Base-by-base conservation (phyloP, 805 yeast genomes). In the Brettanomyces sp. region DNA sequence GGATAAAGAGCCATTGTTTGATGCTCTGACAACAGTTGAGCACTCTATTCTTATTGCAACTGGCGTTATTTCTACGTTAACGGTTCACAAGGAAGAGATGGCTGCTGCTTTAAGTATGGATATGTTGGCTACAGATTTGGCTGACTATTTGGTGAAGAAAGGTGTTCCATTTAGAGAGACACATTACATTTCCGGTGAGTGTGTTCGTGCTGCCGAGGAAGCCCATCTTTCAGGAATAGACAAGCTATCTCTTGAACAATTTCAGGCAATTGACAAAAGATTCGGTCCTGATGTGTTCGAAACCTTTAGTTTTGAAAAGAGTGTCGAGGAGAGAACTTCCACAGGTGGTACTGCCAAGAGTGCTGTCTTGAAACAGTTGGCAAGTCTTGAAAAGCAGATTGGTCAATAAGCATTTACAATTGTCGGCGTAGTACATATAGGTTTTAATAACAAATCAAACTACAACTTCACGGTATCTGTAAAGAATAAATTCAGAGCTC, bases 81-180 rank as follows among this genome's bases (percentile, higher is more conserved):
- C 64, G 38, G 85, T 90, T 54, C 74, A 85, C 56, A 73, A 76
- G 52, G 83, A 77, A 45, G 80, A 74, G 55, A 93, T 93, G 99
- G 76, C 73, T 56, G 80, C 75, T 39, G 91, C 98, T 0, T 76
- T 93, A 57, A 90, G 98, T 28, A 91, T 91, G 95, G 99, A 93
- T 67, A 93, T 93, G 99, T 77, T 93, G 57, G 99, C 99, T 21
- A 93, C 99, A 32, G 99, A 93, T 64, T 76, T 93, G 56, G 99
- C 99, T 37, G 99, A 93, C 65, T 93, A 93, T 65, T 74, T 93
- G 53, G 99, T 93, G 44, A 83, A 96, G 70, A 90, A 84, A 66
- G 99, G 99, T 49, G 99, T 93, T 54, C 99, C 99, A 47, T 93
- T 93, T 72, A 87, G 99, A 73, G 98, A 93, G 69, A 93, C 99